Base-by-base conservation (phyloP, 257 asterid genomes). In the Petunia axillaris region DNA sequence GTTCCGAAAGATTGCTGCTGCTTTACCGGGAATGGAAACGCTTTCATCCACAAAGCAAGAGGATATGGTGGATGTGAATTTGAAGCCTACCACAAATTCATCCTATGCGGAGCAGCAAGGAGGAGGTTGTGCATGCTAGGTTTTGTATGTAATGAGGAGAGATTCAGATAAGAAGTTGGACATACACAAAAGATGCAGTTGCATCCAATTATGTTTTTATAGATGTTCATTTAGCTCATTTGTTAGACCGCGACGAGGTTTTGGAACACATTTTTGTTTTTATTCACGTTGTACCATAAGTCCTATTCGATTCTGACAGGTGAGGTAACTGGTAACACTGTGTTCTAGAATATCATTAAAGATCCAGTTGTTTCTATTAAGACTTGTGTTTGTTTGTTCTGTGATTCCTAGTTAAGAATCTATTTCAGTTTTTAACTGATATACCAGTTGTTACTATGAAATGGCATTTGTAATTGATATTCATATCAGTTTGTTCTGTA, bases 1-100 rank as follows among this genome's bases (percentile, higher is more conserved):
- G 67, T 89, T 87, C 76, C 89, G 91, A 43, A 89, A 89, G 87
- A 89, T 89, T 81, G 93, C 93, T 39, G 89, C 89, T 62, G 93
- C 93, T 5, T 81, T 89, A 81, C 92, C 92, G 0, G 91, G 92
- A 11, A 89, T 89, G 92, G 91, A 85, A 64, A 75, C 84, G 8
- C 86, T 84, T 68, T 89, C 92, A 0, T 82, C 91, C 50, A 77
- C 90, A 15, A 89, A 85, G 53, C 89, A 87, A 39, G 92, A 87
- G 13, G 92, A 84, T 25, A 85, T 89, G 92, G 92, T 89, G 0
- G 92, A 89, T 64, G 93, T 89, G 43, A 87, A 89, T 79, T 85
- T 89, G 84, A 87, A 86, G 86, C 85, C 91, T 1, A 75, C 84
- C 15, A 40, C 85, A 74, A 86, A 80, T 16, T 79, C 89, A 25